These are phyloP conservation scores for Zymoseptoria brevis DNA, from an alignment of 2,329 filamentous ascomycete species.

Conservation along the genomic window DNA sequence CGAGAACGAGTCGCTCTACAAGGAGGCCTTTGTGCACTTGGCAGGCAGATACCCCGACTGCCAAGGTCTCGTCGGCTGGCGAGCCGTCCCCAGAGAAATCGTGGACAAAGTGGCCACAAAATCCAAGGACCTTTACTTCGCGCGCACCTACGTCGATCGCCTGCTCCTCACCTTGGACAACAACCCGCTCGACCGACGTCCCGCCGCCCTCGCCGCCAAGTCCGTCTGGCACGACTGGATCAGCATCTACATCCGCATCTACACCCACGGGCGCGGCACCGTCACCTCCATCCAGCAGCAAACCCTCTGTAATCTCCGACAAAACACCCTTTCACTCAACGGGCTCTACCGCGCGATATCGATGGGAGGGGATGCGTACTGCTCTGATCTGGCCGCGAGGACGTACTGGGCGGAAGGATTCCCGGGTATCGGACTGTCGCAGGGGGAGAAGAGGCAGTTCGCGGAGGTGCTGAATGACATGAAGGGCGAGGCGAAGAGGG, in stretches of 20 bases:
- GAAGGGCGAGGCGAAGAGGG: constrained; percentile 25
- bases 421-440: constrained; percentile 1
- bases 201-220: constrained; percentile 25
- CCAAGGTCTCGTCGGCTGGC: not conserved
- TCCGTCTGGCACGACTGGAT: constrained; percentile 29
- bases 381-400: constrained; percentile 20
- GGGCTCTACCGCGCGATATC: constrained; percentile 27
- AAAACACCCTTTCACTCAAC: constrained; percentile 6
- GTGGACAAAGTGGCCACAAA: constrained; percentile 13
- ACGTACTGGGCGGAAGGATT: constrained; percentile 14
- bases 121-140: constrained; percentile 10
- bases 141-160: constrained; percentile 17
- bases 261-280: not conserved
- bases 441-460: not conserved
- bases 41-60: constrained; percentile 25
- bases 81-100: constrained; percentile 6
- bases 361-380: constrained; percentile 25
- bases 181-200: constrained; percentile 3
- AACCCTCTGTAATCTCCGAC: constrained; percentile 8
- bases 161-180: constrained; percentile 20
- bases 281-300: not conserved
- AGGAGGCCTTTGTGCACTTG: constrained; percentile 32
- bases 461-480: constrained; percentile 21
- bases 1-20: constrained; percentile 27
- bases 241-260: constrained; percentile 11